phyloP scores from a whole-genome alignment of 345 rosid genomes.

The Rhodomyrtus tomentosa region DNA sequence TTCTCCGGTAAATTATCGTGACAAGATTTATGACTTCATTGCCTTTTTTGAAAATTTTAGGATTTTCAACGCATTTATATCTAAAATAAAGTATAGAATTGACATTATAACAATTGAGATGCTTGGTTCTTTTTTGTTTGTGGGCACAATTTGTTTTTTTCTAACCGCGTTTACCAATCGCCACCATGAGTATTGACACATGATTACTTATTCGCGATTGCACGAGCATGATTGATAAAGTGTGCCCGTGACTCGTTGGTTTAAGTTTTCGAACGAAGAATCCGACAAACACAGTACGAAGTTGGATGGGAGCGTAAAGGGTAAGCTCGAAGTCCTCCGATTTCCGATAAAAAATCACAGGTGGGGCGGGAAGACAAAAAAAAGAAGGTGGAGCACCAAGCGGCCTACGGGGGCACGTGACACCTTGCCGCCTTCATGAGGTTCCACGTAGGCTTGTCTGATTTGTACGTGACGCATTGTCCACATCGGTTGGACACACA shows the following conservation, averaged over 20 bases:
- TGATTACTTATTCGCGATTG: background rate
- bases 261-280: background rate
- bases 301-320: background rate
- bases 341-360: background rate
- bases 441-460: background rate
- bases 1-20: no score
- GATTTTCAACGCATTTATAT: no score
- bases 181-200: background rate
- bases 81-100: background rate
- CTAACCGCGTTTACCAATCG: background rate
- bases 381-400: background rate
- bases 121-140: background rate
- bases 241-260: background rate
- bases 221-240: background rate
- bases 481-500: background rate
- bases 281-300: background rate
- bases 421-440: background rate
- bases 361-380: background rate
- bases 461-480: background rate
- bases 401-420: background rate
- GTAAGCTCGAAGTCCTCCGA: background rate
- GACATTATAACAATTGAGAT: no score
- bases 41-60: no score
- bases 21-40: no score
- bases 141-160: background rate